Conservation (phyloP, 1,284 basidiomycete species). For the Puccinia horiana region DNA sequence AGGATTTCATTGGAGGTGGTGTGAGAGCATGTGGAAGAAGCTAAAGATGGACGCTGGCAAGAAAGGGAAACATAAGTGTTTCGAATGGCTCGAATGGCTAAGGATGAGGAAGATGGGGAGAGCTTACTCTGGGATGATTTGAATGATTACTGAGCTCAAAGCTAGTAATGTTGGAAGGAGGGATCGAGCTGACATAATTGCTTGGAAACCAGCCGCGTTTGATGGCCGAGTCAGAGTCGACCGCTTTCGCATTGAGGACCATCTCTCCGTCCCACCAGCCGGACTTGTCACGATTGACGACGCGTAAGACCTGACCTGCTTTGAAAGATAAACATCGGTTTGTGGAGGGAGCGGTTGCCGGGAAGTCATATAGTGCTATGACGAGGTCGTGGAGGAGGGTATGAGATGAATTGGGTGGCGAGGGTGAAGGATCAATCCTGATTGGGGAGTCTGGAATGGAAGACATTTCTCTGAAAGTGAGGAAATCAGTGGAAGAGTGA, state of each 20-base stretch:
- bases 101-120: background rate
- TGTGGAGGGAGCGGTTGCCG: constrained; percentile 12
- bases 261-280: constrained; percentile 99
- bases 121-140: background rate
- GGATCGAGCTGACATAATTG: constrained; percentile 60
- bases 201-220: constrained; percentile 96
- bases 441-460: background rate
- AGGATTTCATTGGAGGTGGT: constrained; percentile 14
- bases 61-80: background rate
- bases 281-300: constrained; percentile 78
- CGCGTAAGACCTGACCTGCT: constrained; percentile 85
- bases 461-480: background rate
- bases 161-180: background rate
- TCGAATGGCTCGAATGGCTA: background rate
- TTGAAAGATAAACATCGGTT: constrained; percentile 77
- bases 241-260: constrained; percentile 62
- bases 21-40: constrained; percentile 51
- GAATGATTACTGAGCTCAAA: background rate
- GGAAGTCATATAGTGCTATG: constrained; percentile 39
- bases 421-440: background rate
- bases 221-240: constrained; percentile 53
- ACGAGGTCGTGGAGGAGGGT: constrained; percentile 28
- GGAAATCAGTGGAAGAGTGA: no score
- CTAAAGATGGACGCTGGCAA: constrained; percentile 50
- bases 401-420: background rate